Percentiles rank a stretch among this genome's conserved stretches.
Evolutionary conservation across 345 rosid genomes (phyloP).

Genomic region (Aquilaria malaccensis): DNA sequence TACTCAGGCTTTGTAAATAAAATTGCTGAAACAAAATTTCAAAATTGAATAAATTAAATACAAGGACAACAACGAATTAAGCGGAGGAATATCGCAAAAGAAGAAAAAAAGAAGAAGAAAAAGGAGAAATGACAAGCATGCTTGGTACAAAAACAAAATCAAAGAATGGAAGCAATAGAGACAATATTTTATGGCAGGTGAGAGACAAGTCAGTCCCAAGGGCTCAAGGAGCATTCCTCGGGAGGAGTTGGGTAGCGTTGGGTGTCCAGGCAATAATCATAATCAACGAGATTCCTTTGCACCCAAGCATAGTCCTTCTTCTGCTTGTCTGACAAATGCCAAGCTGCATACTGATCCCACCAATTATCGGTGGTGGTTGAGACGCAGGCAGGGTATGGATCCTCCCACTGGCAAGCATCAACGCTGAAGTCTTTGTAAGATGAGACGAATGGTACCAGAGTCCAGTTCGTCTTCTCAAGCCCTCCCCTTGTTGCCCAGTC

Average conservation of each 20-base stretch:
- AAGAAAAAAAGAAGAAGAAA: too few species aligned
- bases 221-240: constrained; percentile 77
- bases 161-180: too few species aligned
- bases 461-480: constrained; percentile 91
- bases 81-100: too few species aligned
- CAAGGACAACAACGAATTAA: too few species aligned
- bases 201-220: constrained; percentile 48
- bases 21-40: too few species aligned
- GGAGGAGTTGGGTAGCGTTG: constrained; percentile 57
- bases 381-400: constrained; percentile 81
- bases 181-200: too few species aligned
- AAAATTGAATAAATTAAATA: too few species aligned
- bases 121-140: too few species aligned
- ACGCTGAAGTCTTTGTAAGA: constrained; percentile 81
- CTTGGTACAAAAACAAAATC: too few species aligned
- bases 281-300: constrained; percentile 79
- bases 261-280: constrained; percentile 74
- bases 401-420: constrained; percentile 89
- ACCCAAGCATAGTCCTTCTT: constrained; percentile 89
- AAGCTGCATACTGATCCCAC: constrained; percentile 94
- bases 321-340: constrained; percentile 74
- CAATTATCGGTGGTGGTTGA: constrained; percentile 80
- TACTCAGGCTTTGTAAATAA: too few species aligned
- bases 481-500: constrained; percentile 99
- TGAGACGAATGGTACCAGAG: constrained; percentile 79